Conservation (phyloP, 306 rosid genomes). For the Astragalus glycyphyllos region DNA sequence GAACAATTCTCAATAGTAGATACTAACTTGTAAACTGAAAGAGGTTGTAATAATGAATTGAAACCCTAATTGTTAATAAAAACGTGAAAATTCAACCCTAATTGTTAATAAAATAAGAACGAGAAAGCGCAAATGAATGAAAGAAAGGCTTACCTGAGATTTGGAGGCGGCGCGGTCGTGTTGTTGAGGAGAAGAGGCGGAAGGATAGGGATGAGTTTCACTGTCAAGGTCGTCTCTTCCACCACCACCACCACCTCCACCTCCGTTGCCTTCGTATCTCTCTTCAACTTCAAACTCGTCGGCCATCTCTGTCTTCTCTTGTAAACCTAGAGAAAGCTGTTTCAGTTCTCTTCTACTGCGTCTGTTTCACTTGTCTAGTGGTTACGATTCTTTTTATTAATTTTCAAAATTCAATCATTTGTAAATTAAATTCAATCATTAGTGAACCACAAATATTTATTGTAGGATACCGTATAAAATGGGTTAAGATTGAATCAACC, state of each 20-base stretch:
- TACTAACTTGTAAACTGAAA: not conserved
- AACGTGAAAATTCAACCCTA: slow-evolving; percentile 16
- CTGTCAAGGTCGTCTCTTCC: not conserved
- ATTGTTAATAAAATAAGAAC: not conserved
- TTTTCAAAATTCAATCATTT: too few relatives aligned
- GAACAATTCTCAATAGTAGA: not conserved
- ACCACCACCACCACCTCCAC: slow-evolving; percentile 27
- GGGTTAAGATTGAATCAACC: too few relatives aligned
- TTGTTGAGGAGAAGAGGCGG: slow-evolving; percentile 62
- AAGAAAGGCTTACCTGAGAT: slow-evolving; percentile 59
- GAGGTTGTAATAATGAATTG: not conserved
- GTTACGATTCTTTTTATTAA: not conserved
- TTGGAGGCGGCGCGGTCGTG: slow-evolving; percentile 69
- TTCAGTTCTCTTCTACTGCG: not conserved
- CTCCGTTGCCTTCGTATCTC: slow-evolving; percentile 73
- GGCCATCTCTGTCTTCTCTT: slow-evolving; percentile 51
- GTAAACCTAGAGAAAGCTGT: not conserved
- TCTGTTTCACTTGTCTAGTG: not conserved
- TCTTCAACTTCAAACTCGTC: slow-evolving; percentile 67
- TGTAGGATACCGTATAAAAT: too few relatives aligned
- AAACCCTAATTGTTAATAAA: not conserved
- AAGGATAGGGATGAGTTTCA: slow-evolving; percentile 36
- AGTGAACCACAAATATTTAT: too few relatives aligned
- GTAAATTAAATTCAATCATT: too few relatives aligned
- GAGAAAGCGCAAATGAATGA: not conserved